A percentile compares a stretch with the other conserved stretches of the same genome.
These are phyloP conservation scores for Acacia concinna DNA, from an alignment of 331 rosid species.

Conservation along the genomic window DNA sequence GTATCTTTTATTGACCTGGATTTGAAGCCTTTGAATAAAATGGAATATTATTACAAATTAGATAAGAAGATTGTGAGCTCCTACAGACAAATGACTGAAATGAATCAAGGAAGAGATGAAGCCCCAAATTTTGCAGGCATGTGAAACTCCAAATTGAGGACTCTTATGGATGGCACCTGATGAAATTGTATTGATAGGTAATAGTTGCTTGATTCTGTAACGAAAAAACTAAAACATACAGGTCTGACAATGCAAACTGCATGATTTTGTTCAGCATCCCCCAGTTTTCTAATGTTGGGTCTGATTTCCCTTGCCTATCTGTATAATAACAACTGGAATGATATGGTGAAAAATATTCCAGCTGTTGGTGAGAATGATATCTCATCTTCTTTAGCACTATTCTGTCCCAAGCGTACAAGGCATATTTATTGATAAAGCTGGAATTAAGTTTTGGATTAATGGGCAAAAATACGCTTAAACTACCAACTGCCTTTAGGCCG, in stretches of 20 bases:
- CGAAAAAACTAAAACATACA: constrained; percentile 8
- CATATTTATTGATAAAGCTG: too few relatives aligned
- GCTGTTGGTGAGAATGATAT: too few relatives aligned
- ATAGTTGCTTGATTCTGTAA: constrained; percentile 21
- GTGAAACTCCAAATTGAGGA: background rate
- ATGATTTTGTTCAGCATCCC: background rate
- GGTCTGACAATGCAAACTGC: constrained; percentile 18
- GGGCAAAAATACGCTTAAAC: too few relatives aligned
- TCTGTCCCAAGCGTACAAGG: too few relatives aligned
- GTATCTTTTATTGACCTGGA: constrained; percentile 84
- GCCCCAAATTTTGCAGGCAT: constrained; percentile 31
- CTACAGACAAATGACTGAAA: constrained; percentile 61
- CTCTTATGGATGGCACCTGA: constrained; percentile 3
- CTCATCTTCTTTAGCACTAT: too few relatives aligned
- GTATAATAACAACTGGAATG: too few relatives aligned
- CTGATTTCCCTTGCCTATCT: background rate
- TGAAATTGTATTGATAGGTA: constrained; percentile 43
- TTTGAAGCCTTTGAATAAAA: constrained; percentile 76
- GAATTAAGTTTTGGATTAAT: too few relatives aligned
- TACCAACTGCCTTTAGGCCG: too few relatives aligned
- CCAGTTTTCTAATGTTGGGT: background rate
- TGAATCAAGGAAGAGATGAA: constrained; percentile 40
- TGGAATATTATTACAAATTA: constrained; percentile 81
- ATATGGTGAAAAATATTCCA: too few relatives aligned
- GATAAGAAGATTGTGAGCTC: constrained; percentile 80